Base-by-base conservation (phyloP, 2,329 filamentous ascomycete species). In the Ceratocystis smalleyi region DNA sequence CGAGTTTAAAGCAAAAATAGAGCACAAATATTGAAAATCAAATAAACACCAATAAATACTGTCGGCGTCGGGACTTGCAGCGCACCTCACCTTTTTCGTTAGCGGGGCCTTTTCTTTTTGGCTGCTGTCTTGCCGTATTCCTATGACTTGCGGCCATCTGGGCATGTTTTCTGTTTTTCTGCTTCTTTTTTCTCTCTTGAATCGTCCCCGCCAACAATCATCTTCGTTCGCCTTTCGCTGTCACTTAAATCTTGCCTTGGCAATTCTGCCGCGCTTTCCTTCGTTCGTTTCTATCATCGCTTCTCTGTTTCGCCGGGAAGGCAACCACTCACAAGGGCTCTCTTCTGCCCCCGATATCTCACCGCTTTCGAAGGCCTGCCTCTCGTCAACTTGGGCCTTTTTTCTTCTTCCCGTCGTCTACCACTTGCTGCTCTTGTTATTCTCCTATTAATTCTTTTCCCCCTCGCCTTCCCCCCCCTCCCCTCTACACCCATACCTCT, bases 141-240 rank as follows among this genome's bases (percentile, higher is more conserved):
- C 10, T 5, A 6, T 30, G 15, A 19, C 27, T 8, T 8, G 19
- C 27, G 24, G 61, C n/a, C 30, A 32, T 12, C 27, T 57, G 17
- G 10, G 24, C 19, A 43, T 60, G n/a, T 60, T 45, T 60, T 27
- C 27, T 24, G 27, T 43, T 47, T 43, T 51, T 49, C 22, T 49
- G 32, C 27, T 19, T 59, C 22, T 61, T 43, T 30, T 61, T 59
- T 43, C 43, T 40, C 47, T 65, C 24, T 43, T 27, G 24, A 43
- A 43, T 15, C 32, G 43, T 54, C 24, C n/a, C 40, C n/a, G 22
- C 55, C 40, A 12, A 62, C 57, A 19, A 7, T 43, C 30, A 8
- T 54, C 55, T 63, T 64, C 32, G 47, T 40, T 24, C 12, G 45
- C 6, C 63, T 61, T 59, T 54, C 54, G n/a, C 59, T 43, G 22